Conservation (phyloP, 768 basidiomycete species). For the Podaxis sp. region DNA sequence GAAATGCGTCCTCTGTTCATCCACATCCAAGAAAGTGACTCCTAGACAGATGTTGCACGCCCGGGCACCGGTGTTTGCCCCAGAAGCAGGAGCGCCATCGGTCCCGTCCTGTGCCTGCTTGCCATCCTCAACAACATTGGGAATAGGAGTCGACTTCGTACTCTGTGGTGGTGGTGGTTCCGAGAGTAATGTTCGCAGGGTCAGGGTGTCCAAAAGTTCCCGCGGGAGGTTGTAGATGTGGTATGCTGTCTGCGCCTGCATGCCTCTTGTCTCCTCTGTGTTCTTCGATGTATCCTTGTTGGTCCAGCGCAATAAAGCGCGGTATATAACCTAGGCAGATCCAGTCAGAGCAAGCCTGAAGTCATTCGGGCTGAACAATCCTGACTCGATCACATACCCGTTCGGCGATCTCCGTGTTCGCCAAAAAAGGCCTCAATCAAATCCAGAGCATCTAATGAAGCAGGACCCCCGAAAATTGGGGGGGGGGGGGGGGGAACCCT, state of each 20-base stretch:
- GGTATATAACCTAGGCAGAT: background rate
- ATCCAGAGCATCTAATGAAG: background rate
- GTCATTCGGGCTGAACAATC: background rate
- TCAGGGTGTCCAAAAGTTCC: constrained; percentile 66
- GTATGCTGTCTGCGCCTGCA: constrained; percentile 26
- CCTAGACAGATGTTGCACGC: constrained; percentile 75
- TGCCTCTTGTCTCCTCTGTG: background rate
- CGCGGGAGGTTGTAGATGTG: constrained; percentile 72
- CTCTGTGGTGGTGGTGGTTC: constrained; percentile 34
- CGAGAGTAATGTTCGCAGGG: constrained; percentile 57
- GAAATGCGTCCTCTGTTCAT: constrained; percentile 84
- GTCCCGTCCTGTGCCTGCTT: background rate
- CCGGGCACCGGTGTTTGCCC: constrained; percentile 41
- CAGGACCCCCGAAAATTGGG: too few species aligned
- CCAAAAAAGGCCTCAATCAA: background rate
- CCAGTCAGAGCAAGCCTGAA: background rate
- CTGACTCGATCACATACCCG: constrained; percentile 4
- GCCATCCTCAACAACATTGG: background rate
- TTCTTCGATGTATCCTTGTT: background rate
- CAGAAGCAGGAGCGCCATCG: constrained; percentile 24
- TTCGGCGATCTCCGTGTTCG: constrained; percentile 9
- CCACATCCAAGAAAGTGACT: constrained; percentile 65
- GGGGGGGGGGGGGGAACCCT: too few species aligned
- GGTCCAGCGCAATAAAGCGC: background rate
- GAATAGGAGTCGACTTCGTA: constrained; percentile 26